Evolutionary conservation across 2,329 filamentous ascomycete genomes (phyloP), one percentile per base, ranked within the genome.

Genomic region (Aspergillus fumigatiaffinis): DNA sequence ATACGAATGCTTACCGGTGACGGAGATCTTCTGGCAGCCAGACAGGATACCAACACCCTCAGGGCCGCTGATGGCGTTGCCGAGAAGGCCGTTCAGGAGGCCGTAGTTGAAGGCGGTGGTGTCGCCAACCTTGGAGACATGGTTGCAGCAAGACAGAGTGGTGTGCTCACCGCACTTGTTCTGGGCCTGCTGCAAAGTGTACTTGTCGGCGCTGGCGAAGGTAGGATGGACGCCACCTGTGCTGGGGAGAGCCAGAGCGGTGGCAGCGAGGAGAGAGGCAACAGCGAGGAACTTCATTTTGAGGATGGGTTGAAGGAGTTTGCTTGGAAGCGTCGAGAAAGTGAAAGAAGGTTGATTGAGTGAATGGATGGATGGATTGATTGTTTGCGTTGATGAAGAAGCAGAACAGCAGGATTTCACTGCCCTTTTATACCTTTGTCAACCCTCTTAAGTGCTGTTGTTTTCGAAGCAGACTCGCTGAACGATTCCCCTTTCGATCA

Each of bases 221-320:
- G 17, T 9, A 12, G 41, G 29, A 26, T 12, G n/a, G 20, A 44
- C 41, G 21, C 1, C 4, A 21, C 8, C 20, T 3, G 23, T n/a
- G 25, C 25, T 49, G 46, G 53, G 52, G 4, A 55, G 52, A 44
- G 60, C 60, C 50, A 57, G 25, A 21, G 48, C 60, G 42, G 57
- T 51, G 49, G 57, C 51, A 50, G 63, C 67, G 54, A 69, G 54
- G 52, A 68, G 52, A 47, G 67, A 46, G 35, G 60, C 57, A 26
- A 66, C 38, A 20, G 62, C 32, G 60, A 68, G 56, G 65, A 70
- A 66, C 64, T 70, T 64, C 68, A 70, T 69, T 59, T 59, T 68
- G 60, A 59, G 53, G 20, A 48, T 42, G 56, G 14, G 42, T 32
- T 61, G 17, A 38, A 28, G 44, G 25, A 23, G 21, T 41, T 51